A percentile compares a stretch with the other conserved stretches of the same genome.
These are phyloP conservation scores for Vitis labrusca DNA, from an alignment of 164 flowering plant genomes.

Conservation along the genomic window DNA sequence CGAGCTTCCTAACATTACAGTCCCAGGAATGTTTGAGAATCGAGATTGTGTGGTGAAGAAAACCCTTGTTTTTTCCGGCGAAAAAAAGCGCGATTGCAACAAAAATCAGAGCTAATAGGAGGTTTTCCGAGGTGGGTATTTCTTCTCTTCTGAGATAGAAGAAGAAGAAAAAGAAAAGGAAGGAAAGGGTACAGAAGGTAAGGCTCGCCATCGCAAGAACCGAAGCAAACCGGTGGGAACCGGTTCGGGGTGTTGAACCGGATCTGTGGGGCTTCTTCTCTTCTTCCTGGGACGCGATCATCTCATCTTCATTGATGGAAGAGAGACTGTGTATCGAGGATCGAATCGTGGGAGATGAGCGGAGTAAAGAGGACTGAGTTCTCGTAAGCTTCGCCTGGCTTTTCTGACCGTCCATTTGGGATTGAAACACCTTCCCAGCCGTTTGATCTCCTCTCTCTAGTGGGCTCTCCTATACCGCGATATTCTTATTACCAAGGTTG, in stretches of 20 bases:
- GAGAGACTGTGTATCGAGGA: slow-evolving; percentile 74
- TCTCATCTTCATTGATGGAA: slow-evolving; percentile 44
- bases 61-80: slow-evolving; percentile 44
- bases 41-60: slow-evolving; percentile 26
- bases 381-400: slow-evolving; percentile 66
- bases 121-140: slow-evolving; percentile 59
- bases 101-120: slow-evolving; percentile 58
- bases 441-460: slow-evolving; percentile 1
- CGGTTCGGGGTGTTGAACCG: slow-evolving; percentile 12
- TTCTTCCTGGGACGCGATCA: slow-evolving; percentile 20
- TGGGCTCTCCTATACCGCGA: slow-evolving; percentile 36
- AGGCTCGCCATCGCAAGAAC: slow-evolving; percentile 30
- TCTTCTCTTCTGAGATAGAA: slow-evolving; percentile 38
- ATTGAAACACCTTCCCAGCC: background rate
- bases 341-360: slow-evolving; percentile 76
- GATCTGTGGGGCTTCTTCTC: slow-evolving; percentile 33
- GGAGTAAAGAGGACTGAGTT: slow-evolving; percentile 77
- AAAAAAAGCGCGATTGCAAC: slow-evolving; percentile 52
- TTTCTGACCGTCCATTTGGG: slow-evolving; percentile 57
- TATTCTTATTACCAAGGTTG: slow-evolving; percentile 24
- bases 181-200: slow-evolving; percentile 23
- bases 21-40: slow-evolving; percentile 28
- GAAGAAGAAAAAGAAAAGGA: slow-evolving; percentile 31
- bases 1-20: slow-evolving; percentile 26
- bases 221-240: background rate